phyloP scores from a whole-genome alignment of 176 grass and related monocot species.

The Eragrostis nindensis region DNA sequence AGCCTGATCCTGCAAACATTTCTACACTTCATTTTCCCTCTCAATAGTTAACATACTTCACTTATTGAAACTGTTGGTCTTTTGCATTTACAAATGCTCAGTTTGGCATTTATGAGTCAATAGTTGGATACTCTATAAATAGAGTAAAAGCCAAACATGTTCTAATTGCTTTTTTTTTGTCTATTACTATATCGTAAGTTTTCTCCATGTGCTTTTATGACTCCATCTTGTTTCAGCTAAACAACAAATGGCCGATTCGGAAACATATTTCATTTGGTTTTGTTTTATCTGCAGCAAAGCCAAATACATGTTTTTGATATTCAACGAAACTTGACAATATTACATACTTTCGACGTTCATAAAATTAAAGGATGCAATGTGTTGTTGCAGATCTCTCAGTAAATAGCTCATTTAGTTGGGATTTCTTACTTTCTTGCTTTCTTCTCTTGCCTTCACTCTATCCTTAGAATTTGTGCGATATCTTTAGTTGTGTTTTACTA shows the following conservation, averaged over 20 bases:
- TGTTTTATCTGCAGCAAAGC: background rate
- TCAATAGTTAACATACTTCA: constrained; percentile 4
- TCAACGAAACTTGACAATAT: background rate
- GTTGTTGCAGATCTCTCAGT: background rate
- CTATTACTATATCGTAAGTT: constrained; percentile 16
- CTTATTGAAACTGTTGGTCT: background rate
- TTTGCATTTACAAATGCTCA: background rate
- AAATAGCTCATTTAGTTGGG: constrained; percentile 25
- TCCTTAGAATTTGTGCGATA: constrained; percentile 18
- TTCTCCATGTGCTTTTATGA: background rate
- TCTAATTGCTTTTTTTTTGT: constrained; percentile 20
- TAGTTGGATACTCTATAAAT: constrained; percentile 14
- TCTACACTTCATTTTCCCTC: constrained; percentile 10
- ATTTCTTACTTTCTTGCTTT: constrained; percentile 1
- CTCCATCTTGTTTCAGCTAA: constrained; percentile 20
- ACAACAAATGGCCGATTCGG: constrained; percentile 1
- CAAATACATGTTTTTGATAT: no score
- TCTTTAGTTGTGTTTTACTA: constrained; percentile 43
- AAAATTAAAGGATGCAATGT: constrained; percentile 9
- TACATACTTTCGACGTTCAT: constrained; percentile 6
- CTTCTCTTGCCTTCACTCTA: constrained; percentile 14
- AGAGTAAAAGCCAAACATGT: constrained; percentile 15
- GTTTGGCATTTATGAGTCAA: background rate
- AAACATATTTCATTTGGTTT: constrained; percentile 22
- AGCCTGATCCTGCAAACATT: background rate